Evolutionary conservation across 148 eudicot genomes (phyloP), one percentile per base, ranked within the genome.

Genomic region (Persicaria tinctoria): DNA sequence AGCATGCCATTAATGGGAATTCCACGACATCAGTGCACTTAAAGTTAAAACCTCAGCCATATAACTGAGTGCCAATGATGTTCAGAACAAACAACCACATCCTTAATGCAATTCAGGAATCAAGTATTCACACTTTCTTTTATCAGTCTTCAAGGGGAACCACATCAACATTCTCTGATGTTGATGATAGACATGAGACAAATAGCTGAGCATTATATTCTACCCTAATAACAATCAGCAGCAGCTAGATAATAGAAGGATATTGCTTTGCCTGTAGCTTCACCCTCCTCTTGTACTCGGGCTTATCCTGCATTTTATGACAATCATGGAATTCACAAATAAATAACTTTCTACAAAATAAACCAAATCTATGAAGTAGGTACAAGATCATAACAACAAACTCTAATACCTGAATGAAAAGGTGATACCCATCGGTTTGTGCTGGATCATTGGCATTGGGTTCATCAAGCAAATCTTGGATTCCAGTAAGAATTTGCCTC

Each of bases 401-500:
- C 14, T 27, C 0, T 5, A 41, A 14, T 71, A 80, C 83, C 85
- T 79, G 82, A 57, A 83, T 77, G 70, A 71, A 83, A 46, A 80
- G 80, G 13, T 83, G 85, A 73, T 83, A 79, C 17, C 85, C 85
- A 20, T 83, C 84, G 6, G 79, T 80, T 73, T 87, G 90, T 46
- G 87, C 87, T 13, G 90, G 90, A 78, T 87, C 87, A 50, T 73
- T 73, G 69, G 86, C 80, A 63, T 87, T 87, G 51, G 87, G 90
- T 76, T 81, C 80, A 63, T 86, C 89, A 38, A 86, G 56, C 84
- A 86, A 82, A 76, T 86, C 89, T 55, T 84, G 89, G 18, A 86
- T 86, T 49, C 90, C 87, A 9, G 85, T 84, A 6, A 85, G 86
- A 76, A 87, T 87, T 71, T 87, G 90, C 80, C 81, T 85, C 83